Conservation (phyloP, 768 basidiomycete species). For the Wakefieldia striispora region DNA sequence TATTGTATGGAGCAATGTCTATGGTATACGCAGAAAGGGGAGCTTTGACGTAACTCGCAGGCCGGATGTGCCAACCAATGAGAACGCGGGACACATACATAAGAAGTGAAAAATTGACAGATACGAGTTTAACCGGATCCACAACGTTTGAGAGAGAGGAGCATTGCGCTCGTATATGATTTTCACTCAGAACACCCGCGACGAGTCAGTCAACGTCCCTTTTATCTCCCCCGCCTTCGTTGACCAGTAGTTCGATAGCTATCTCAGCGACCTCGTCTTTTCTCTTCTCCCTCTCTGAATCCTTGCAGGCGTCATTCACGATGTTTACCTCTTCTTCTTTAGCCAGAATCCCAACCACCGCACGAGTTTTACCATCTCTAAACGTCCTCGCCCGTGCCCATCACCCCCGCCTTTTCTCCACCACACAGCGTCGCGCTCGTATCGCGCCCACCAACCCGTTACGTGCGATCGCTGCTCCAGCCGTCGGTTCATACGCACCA, state of each 20-base stretch:
- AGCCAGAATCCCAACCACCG: neutral
- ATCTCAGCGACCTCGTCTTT: conserved; percentile 33
- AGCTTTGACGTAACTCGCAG: too few species aligned
- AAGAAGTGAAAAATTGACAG: neutral
- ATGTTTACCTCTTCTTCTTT: conserved; percentile 11
- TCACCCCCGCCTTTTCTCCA: conserved; percentile 51
- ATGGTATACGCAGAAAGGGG: too few species aligned
- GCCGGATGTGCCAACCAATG: too few species aligned
- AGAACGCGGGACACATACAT: neutral
- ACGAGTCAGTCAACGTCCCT: conserved; percentile 27
- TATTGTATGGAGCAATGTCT: too few species aligned
- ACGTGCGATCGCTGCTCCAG: conserved; percentile 70
- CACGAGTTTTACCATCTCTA: conserved; percentile 12
- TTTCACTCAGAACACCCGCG: conserved; percentile 34
- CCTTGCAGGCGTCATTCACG: neutral
- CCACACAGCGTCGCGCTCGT: conserved; percentile 35
- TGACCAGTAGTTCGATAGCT: conserved; percentile 18
- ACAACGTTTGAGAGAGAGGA: conserved; percentile 8
- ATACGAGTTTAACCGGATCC: neutral
- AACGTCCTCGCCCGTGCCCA: conserved; percentile 16
- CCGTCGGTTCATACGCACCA: conserved; percentile 65
- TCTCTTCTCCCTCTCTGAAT: conserved; percentile 23
- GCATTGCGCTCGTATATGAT: conserved; percentile 28
- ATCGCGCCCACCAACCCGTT: conserved; percentile 50
- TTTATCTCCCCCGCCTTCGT: neutral